Conservation (phyloP, 1,284 basidiomycete genomes). For the Cryptococcus sp. region DNA sequence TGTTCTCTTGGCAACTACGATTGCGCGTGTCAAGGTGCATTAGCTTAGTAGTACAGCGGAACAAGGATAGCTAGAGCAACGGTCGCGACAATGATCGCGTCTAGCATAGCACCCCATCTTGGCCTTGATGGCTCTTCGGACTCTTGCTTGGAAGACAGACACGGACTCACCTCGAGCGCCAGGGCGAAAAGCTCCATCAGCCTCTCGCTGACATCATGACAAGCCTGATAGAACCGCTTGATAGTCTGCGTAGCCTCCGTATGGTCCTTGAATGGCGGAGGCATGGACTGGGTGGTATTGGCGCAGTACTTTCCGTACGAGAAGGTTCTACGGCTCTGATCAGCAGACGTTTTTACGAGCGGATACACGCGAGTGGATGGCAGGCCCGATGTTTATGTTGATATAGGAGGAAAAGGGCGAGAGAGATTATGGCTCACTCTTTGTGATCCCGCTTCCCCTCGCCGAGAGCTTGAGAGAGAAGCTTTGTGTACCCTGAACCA, state of each 20-base stretch:
- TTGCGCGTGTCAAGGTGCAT: background rate
- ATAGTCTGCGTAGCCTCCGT: constrained; percentile 6
- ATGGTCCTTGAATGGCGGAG: constrained; percentile 16
- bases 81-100: no score
- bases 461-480: constrained; percentile 25
- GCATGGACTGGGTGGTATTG: constrained; percentile 16
- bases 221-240: constrained; percentile 24
- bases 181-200: constrained; percentile 29
- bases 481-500: constrained; percentile 26
- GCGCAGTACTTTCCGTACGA: constrained; percentile 27
- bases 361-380: no score
- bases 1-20: constrained; percentile 22
- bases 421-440: constrained; percentile 15
- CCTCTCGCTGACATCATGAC: constrained; percentile 22
- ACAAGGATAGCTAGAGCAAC: no score
- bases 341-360: no score
- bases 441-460: constrained; percentile 29
- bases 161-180: constrained; percentile 20
- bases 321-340: constrained; percentile 15
- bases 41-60: background rate
- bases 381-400: background rate
- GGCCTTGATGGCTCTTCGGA: no score
- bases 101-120: no score
- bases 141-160: no score
- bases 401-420: background rate